Evolutionary conservation across 108 stramenopile species (phyloP).

Genomic region (Pseudonitzschia pungens): DNA sequence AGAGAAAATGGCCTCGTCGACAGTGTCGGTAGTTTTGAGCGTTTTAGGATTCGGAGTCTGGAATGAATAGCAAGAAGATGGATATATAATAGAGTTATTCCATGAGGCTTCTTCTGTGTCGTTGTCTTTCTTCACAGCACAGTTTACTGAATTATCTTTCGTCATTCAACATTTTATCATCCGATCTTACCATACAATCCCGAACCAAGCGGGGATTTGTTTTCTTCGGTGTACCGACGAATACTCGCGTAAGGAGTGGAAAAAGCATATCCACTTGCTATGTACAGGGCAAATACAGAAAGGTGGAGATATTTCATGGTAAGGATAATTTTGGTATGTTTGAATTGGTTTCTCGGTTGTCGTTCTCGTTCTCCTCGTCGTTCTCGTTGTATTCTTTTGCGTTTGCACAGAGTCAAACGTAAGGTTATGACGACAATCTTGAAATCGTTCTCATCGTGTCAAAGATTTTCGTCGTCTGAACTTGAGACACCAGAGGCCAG

Average conservation of each 20-base stretch:
- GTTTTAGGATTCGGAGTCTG: slow-evolving; percentile 20
- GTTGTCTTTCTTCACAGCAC: not conserved
- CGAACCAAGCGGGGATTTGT: slow-evolving; percentile 16
- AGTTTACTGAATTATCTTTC: not conserved
- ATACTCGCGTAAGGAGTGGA: slow-evolving; percentile 29
- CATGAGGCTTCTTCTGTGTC: not conserved
- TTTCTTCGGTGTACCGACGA: slow-evolving; percentile 35
- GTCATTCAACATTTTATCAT: not conserved
- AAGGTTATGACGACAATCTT: not conserved
- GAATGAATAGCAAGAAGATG: not conserved
- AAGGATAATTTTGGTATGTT: not conserved
- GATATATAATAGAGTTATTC: not conserved
- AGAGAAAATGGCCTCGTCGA: slow-evolving; percentile 32
- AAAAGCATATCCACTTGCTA: not conserved
- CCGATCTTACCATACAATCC: slow-evolving; percentile 33
- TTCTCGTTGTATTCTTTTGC: not conserved
- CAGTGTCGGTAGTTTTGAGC: slow-evolving; percentile 26
- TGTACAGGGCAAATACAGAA: not conserved
- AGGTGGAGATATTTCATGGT: not conserved
- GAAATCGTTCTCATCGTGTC: not conserved
- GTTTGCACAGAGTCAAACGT: not conserved
- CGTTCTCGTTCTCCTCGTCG: not conserved
- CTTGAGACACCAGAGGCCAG: too few relatives aligned
- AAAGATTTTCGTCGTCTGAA: not conserved
- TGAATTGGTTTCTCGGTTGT: too few relatives aligned